Conservation (phyloP, 768 basidiomycete species). For the Tricholoma matsutake region DNA sequence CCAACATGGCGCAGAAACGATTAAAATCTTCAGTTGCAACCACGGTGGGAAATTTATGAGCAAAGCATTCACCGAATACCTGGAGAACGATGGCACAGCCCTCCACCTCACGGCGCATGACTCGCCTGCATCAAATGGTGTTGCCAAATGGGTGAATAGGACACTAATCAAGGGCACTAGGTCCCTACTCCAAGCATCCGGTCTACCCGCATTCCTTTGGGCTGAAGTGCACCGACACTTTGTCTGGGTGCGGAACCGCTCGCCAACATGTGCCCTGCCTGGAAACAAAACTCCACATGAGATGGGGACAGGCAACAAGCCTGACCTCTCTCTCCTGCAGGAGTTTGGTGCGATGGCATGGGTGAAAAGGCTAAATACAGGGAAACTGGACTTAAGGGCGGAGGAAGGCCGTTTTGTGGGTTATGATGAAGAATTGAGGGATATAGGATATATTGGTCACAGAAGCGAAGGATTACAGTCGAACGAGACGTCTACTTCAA, state of each 20-base stretch:
- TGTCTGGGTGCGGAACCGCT: slow-evolving; percentile 3
- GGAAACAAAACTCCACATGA: slow-evolving; percentile 5
- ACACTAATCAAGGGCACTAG: background rate
- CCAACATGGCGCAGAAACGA: background rate
- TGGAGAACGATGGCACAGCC: background rate
- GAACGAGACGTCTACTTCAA: slow-evolving; percentile 11
- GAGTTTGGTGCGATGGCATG: slow-evolving; percentile 3
- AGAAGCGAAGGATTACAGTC: background rate
- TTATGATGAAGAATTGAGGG: too few relatives aligned
- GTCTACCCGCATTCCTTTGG: slow-evolving; percentile 7
- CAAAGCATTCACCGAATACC: background rate
- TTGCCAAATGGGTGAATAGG: slow-evolving; percentile 3
- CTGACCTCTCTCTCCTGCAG: background rate
- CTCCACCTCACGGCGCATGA: background rate
- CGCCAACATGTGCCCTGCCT: background rate
- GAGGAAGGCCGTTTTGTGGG: background rate
- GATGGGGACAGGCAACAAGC: slow-evolving; percentile 3
- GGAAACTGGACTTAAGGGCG: slow-evolving; percentile 6
- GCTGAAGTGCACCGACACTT: slow-evolving; percentile 6
- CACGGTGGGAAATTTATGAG: background rate
- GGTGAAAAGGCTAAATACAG: background rate
- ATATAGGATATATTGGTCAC: background rate
- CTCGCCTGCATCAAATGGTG: slow-evolving; percentile 2
- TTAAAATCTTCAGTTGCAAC: background rate
- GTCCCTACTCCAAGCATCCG: slow-evolving; percentile 3